Base-by-base conservation (phyloP, 441 rosid genomes). In the Pelargonium australe region DNA sequence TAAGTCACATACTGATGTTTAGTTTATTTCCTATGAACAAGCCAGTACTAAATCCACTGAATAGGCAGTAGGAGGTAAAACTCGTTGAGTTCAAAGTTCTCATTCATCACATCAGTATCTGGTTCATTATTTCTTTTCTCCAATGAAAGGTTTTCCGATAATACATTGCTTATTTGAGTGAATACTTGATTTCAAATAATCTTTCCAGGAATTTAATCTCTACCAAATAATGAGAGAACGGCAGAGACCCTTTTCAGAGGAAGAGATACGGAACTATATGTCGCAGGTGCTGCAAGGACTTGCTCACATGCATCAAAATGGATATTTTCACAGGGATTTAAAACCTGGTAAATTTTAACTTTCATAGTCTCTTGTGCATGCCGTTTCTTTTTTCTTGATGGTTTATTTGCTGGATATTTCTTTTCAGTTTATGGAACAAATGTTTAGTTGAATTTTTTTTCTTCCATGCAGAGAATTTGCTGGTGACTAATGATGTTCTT, bases 261-360 rank as follows among this genome's bases (percentile, higher is more conserved):
- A 74, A 70, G 89, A 85, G 72, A 83, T 88, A 68, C 79, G 83
- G 13, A 76, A 75, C 70, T 80, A 80, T 71, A 83, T 83, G 83
- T 79, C 83, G 75, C 93, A 88, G 75, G 70, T 88, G 75, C 79
- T 88, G 75, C 87, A 81, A 79, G 93, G 93, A 67, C 89, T 88
- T 34, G 75, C 79, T 44, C 93, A 88, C 73, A 86, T 88, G 90
- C 93, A 88, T 73, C 81, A 80, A 74, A 80, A 78, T 64, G 85
- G 89, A 60, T 88, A 88, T 67, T 88, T 85, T 76, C 90, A 88
- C 70, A 80, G 93, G 11, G 93, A 88, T 80, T 57, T 88, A 70
- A 88, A 88, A 75, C 93, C 93, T 61, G 93, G 90, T 86, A 72
- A 76, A 68, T 25, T 23, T 72, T 66, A 23, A 60, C 45, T 43